phyloP scores from a whole-genome alignment of 2,329 filamentous ascomycete genomes.

The Cercospora brassicicola region DNA sequence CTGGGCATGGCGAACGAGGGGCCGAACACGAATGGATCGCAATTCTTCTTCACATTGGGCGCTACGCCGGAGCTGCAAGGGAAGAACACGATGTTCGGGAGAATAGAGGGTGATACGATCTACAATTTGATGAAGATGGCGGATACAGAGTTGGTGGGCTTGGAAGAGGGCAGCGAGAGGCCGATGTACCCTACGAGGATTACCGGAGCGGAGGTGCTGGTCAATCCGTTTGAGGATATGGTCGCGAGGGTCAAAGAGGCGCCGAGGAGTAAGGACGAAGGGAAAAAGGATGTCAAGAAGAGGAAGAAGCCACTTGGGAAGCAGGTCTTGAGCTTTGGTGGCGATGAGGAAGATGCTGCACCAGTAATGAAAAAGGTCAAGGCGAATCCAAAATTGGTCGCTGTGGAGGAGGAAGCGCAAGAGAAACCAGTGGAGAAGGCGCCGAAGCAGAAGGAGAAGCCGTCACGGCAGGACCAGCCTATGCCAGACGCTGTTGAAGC shows the following conservation, averaged over 20 bases:
- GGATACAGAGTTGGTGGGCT: constrained; percentile 72
- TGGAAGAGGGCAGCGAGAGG: constrained; percentile 67
- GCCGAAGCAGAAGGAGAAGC: constrained; percentile 26
- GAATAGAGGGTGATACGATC: constrained; percentile 89
- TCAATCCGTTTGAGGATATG: constrained; percentile 83
- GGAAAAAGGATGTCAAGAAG: constrained; percentile 58
- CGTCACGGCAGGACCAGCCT: constrained; percentile 18
- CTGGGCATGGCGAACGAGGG: constrained; percentile 96
- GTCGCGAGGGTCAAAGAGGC: constrained; percentile 64
- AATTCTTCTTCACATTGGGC: constrained; percentile 94
- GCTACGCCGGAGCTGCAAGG: constrained; percentile 79
- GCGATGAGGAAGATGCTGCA: constrained; percentile 63
- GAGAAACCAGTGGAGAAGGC: constrained; percentile 32
- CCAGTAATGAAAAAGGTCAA: constrained; percentile 73
- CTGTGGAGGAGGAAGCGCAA: constrained; percentile 35
- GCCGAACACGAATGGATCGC: constrained; percentile 81
- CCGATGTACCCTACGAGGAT: constrained; percentile 85
- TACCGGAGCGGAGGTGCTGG: constrained; percentile 68
- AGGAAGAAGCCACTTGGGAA: constrained; percentile 72
- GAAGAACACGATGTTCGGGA: constrained; percentile 90
- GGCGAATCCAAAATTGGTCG: constrained; percentile 74
- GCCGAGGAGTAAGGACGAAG: constrained; percentile 50
- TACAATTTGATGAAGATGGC: constrained; percentile 95
- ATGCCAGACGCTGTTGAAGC: constrained; percentile 15
- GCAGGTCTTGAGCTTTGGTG: constrained; percentile 72